Conservation (phyloP, 2,329 filamentous ascomycete species). For the Penicillium sp. region DNA sequence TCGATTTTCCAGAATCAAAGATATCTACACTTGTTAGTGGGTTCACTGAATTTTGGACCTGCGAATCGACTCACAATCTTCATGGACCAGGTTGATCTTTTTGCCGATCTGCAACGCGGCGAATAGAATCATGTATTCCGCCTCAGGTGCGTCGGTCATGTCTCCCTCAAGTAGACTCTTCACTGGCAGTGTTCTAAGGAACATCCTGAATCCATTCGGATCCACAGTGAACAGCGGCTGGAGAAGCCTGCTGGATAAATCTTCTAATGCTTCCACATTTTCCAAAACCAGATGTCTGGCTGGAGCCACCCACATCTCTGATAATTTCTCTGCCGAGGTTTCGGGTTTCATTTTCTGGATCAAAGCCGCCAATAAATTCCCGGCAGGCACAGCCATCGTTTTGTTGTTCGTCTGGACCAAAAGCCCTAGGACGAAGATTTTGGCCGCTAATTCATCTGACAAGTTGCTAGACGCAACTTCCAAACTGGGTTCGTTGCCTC, state of each 20-base stretch:
- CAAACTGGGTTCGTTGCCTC: conserved; percentile 18
- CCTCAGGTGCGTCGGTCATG: conserved; percentile 50
- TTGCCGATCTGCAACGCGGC: conserved; percentile 71
- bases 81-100: conserved; percentile 68
- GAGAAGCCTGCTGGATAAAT: conserved; percentile 39
- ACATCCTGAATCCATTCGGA: conserved; percentile 40
- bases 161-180: conserved; percentile 51
- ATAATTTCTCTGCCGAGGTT: conserved; percentile 10
- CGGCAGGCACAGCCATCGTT: conserved; percentile 32
- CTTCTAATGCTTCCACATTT: conserved; percentile 37
- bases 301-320: conserved; percentile 39
- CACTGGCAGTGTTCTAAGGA: conserved; percentile 61
- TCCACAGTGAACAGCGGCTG: conserved; percentile 38
- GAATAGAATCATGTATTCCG: conserved; percentile 62
- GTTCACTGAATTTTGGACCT: background rate
- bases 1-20: conserved; percentile 21
- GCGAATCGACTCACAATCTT: conserved; percentile 54
- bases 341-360: conserved; percentile 31
- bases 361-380: conserved; percentile 30
- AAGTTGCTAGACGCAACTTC: conserved; percentile 7
- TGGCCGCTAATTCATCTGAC: conserved; percentile 27
- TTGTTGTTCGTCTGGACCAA: conserved; percentile 33
- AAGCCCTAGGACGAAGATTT: conserved; percentile 34
- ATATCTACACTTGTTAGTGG: conserved; percentile 27
- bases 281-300: conserved; percentile 39